Conservation (phyloP, 768 basidiomycete genomes). For the Amanita exitialis region DNA sequence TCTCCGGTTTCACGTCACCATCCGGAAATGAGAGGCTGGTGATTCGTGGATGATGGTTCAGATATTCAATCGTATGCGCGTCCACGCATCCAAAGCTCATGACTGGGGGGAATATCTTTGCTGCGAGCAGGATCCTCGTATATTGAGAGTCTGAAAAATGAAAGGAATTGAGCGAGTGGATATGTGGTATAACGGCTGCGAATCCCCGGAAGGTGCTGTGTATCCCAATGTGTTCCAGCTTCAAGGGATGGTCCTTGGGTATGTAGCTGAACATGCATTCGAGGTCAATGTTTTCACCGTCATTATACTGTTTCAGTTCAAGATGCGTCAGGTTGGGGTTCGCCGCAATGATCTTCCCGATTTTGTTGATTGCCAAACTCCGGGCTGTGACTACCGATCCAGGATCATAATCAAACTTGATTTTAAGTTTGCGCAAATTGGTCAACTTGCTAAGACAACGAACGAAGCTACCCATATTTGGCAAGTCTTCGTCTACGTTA, state of each 20-base stretch:
- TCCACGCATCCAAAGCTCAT: not conserved
- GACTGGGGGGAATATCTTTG: not conserved
- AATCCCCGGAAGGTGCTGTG: not conserved
- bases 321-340: not conserved
- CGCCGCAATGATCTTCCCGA: not conserved
- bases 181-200: not conserved
- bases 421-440: not conserved
- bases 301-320: not conserved
- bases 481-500: not conserved
- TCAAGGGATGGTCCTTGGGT: not conserved
- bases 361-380: not conserved
- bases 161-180: not conserved
- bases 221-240: not conserved
- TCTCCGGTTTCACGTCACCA: not conserved
- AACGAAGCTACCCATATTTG: not conserved
- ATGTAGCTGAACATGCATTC: not conserved
- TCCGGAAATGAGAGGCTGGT: not conserved
- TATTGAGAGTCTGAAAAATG: not conserved
- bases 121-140: not conserved
- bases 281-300: not conserved
- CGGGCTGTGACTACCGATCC: not conserved
- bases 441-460: not conserved
- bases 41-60: not conserved
- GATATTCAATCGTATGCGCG: not conserved
- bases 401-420: not conserved